Base-by-base conservation (phyloP, 139 green algal species). In the Edaphochlamys debaryana region DNA sequence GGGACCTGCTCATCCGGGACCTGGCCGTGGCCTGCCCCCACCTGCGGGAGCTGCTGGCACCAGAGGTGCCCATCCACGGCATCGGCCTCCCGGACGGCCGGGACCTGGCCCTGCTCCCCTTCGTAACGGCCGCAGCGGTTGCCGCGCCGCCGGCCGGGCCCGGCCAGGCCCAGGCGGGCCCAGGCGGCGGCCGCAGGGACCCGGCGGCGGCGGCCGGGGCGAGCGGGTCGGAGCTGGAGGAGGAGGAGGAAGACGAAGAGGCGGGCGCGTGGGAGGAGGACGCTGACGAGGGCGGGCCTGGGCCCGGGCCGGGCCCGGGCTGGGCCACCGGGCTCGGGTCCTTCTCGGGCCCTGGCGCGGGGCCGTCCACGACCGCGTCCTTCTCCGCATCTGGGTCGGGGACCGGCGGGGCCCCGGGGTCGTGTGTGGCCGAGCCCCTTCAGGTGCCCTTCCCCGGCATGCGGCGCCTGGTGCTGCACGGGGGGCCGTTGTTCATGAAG, bases 1-100 rank as follows among this genome's bases (percentile, higher is more conserved):
- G 75, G 34, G 75, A 82, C 60, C 40, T 82, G 75, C 75, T 82
- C 23, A 17, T 82, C 27, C 75, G 75, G 4, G 75, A 82, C 60
- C 75, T 82, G 25, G 75, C 75, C 41, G 62, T 82, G 66, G 41
- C 73, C 17, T 36, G n/a, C 34, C 75, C 75, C 56, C 45, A 41
- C 62, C 75, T 82, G 54, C 22, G 8, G 23, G 30, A 13, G 30
- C 41, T 82, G 27, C 29, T 48, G 6, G 41, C 73, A n/a, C 23
- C 6, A 19, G 63, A 27, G 30, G 62, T 82, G 7, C 41, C 42
- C 6, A 17, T 82, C 17, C 75, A 82, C 75, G 75, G 75, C n/a
- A n/a, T 48, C 34, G 75, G 75, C 5, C n/a, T 82, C 5, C 73
- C 73, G n/a, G 73, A 80, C 36, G 73, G 58, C 19, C 56, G 56